A percentile compares a stretch with the other conserved stretches of the same genome.
These are phyloP conservation scores for Paramyrothecium roridum DNA, from an alignment of 2,329 filamentous ascomycete genomes.

Conservation along the genomic window DNA sequence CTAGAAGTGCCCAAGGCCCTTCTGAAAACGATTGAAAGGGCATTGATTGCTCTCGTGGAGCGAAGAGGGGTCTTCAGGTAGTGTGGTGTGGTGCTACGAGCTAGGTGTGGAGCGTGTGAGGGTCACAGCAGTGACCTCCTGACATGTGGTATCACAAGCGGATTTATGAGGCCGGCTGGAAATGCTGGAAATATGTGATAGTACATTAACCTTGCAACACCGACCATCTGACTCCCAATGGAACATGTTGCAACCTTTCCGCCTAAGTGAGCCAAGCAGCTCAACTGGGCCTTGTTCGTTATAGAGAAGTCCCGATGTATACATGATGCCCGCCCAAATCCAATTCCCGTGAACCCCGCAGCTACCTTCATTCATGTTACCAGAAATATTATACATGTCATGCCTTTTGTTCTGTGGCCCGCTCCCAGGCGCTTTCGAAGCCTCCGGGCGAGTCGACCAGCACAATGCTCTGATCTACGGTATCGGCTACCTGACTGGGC, in stretches of 20 bases:
- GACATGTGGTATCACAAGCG: too few relatives aligned
- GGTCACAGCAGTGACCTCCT: too few relatives aligned
- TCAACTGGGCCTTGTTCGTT: neutral
- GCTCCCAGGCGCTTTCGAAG: constrained; percentile 70
- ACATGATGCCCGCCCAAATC: neutral
- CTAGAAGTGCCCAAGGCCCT: too few relatives aligned
- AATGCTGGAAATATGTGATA: neutral
- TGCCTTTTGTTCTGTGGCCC: constrained; percentile 41
- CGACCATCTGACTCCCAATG: neutral
- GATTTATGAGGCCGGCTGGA: neutral
- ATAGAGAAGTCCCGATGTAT: neutral
- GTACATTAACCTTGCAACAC: neutral
- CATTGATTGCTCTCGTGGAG: too few relatives aligned
- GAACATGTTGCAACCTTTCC: neutral
- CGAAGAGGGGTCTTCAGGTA: too few relatives aligned
- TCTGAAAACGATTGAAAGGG: too few relatives aligned
- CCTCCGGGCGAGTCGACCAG: constrained; percentile 47
- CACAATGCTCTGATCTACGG: constrained; percentile 48
- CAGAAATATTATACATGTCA: constrained; percentile 9
- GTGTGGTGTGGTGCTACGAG: too few relatives aligned
- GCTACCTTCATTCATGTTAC: constrained; percentile 3
- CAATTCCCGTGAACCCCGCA: neutral
- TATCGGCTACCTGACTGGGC: constrained; percentile 7
- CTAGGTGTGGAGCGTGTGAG: too few relatives aligned
- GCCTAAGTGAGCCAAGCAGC: neutral